Conservation (phyloP, 1,284 basidiomycete genomes). For the Agroathelia rolfsii region DNA sequence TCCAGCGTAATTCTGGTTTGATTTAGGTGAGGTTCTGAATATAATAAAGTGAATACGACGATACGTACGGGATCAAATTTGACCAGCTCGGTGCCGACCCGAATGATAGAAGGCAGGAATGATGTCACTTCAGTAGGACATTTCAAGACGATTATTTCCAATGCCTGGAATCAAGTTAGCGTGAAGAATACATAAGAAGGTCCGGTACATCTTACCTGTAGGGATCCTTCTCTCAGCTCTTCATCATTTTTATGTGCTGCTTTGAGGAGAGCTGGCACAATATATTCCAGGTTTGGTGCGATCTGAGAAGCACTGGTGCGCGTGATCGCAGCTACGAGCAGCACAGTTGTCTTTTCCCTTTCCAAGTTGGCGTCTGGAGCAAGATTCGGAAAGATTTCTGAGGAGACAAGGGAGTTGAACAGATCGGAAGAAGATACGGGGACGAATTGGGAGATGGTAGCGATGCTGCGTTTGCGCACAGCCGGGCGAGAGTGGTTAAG, state of each 20-base stretch:
- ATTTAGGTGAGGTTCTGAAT: constrained; percentile 4
- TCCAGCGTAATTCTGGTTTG: constrained; percentile 75
- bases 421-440: constrained; percentile 53
- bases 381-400: constrained; percentile 55
- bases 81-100: constrained; percentile 67
- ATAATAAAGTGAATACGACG: neutral
- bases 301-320: constrained; percentile 62
- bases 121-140: constrained; percentile 77
- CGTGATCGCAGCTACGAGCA: constrained; percentile 72
- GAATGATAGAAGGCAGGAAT: constrained; percentile 61
- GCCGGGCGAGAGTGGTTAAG: constrained; percentile 71
- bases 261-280: constrained; percentile 62
- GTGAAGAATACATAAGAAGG: constrained; percentile 3
- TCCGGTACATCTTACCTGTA: constrained; percentile 44
- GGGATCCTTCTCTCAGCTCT: constrained; percentile 66
- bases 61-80: constrained; percentile 84
- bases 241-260: constrained; percentile 67
- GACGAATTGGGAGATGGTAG: constrained; percentile 74
- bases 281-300: constrained; percentile 42
- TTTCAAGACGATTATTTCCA: constrained; percentile 77
- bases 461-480: constrained; percentile 84
- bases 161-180: constrained; percentile 43
- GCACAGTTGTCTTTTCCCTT: constrained; percentile 67
- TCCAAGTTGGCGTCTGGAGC: constrained; percentile 42
- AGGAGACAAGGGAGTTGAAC: constrained; percentile 45